These are phyloP conservation scores for Panicum miliaceum DNA, from an alignment of 176 grass and related monocot species.

Conservation along the genomic window DNA sequence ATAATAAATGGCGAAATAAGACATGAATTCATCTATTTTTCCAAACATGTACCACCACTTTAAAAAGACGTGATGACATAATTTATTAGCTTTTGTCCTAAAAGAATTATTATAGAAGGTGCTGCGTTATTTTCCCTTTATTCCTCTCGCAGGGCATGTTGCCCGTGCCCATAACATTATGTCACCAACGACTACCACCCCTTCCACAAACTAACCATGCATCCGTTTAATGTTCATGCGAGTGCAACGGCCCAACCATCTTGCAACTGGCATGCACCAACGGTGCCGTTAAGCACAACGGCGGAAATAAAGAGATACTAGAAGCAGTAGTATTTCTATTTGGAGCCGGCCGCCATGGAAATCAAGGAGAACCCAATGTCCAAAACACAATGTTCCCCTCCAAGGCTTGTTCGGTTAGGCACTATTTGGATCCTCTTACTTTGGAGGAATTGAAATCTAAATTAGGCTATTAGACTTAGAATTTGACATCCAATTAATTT, in stretches of 20 bases:
- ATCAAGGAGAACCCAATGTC: too few species aligned
- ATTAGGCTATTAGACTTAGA: too few species aligned
- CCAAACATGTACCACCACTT: too few species aligned
- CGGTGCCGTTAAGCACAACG: not conserved
- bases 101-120: not conserved
- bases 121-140: not conserved
- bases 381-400: too few species aligned
- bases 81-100: not conserved
- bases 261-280: not conserved
- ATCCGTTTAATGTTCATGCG: constrained; percentile 1
- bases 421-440: too few species aligned
- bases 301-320: too few species aligned
- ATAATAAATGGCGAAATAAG: not conserved
- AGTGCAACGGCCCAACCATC: constrained; percentile 3
- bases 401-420: too few species aligned
- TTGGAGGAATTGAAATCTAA: too few species aligned
- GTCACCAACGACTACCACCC: constrained; percentile 29
- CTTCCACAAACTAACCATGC: not conserved
- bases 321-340: too few species aligned
- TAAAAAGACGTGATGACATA: not conserved
- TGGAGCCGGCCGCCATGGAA: too few species aligned
- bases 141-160: constrained; percentile 15
- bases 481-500: too few species aligned
- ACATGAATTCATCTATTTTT: not conserved
- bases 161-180: constrained; percentile 24